A percentile compares a stretch with the other conserved stretches of the same genome.
Conservation (phyloP, 495 filamentous ascomycete species). For the Zalerion maritima region DNA sequence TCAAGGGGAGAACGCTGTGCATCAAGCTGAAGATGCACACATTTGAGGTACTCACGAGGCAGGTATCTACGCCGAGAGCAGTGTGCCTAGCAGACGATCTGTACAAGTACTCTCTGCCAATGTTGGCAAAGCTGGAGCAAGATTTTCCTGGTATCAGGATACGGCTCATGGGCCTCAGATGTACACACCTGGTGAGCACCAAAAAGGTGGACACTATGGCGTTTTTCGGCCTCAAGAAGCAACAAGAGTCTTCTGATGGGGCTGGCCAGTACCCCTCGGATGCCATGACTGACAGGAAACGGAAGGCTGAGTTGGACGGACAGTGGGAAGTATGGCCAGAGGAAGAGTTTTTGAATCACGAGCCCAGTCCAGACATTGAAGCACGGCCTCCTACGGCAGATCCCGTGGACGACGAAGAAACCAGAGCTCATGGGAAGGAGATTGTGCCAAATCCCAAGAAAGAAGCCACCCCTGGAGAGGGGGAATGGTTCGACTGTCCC, state of each 20-base stretch:
- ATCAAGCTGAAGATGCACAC: constrained; percentile 91
- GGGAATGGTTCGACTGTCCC: constrained; percentile 68
- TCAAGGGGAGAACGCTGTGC: constrained; percentile 78
- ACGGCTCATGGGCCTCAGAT: constrained; percentile 75
- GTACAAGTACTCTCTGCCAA: constrained; percentile 66
- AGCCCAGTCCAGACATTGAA: constrained; percentile 4
- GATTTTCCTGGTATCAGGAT: constrained; percentile 73
- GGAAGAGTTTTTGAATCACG: constrained; percentile 51
- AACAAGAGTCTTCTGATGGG: constrained; percentile 7
- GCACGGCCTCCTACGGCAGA: neutral
- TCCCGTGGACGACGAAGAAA: constrained; percentile 1
- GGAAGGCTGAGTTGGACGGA: constrained; percentile 14
- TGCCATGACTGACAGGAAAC: constrained; percentile 7
- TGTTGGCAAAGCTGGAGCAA: constrained; percentile 72
- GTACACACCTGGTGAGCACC: constrained; percentile 73
- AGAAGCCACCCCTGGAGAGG: constrained; percentile 9
- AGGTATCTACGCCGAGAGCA: constrained; percentile 58
- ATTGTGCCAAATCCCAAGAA: constrained; percentile 33
- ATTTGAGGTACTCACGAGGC: constrained; percentile 79
- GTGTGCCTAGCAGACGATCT: constrained; percentile 64
- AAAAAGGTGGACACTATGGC: constrained; percentile 56
- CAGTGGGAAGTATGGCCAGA: constrained; percentile 59
- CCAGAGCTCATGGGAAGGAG: constrained; percentile 32
- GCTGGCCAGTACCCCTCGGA: constrained; percentile 7
- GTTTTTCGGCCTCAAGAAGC: constrained; percentile 57